These are phyloP conservation scores for Tylopilus sp. DNA, from an alignment of 768 basidiomycete genomes.

Conservation along the genomic window DNA sequence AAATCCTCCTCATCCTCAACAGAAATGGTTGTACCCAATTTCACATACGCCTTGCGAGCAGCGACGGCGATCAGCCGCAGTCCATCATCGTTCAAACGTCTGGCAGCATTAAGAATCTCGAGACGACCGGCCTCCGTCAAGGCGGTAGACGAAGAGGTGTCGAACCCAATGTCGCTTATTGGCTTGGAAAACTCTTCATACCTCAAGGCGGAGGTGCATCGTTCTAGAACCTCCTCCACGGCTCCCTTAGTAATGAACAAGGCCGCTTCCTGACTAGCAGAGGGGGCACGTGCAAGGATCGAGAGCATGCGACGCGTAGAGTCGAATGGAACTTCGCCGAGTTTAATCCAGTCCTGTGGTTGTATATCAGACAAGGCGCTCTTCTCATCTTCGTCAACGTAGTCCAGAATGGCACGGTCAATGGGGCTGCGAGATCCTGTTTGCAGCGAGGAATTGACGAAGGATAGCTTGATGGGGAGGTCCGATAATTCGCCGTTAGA, in stretches of 20 bases:
- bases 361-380: slow-evolving; percentile 2
- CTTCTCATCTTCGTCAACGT: slow-evolving; percentile 15
- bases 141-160: slow-evolving; percentile 10
- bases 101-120: slow-evolving; percentile 25
- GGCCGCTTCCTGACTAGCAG: slow-evolving; percentile 13
- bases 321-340: slow-evolving; percentile 35
- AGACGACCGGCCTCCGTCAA: slow-evolving; percentile 21
- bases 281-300: slow-evolving; percentile 29
- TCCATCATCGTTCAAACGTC: slow-evolving; percentile 29
- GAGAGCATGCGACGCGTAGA: slow-evolving; percentile 36
- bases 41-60: slow-evolving; percentile 19
- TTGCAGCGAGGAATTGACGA: slow-evolving; percentile 31
- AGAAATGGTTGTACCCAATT: slow-evolving; percentile 15
- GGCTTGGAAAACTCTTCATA: slow-evolving; percentile 15
- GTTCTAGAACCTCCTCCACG: slow-evolving; percentile 33
- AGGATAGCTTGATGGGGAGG: slow-evolving; percentile 28
- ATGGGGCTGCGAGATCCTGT: slow-evolving; percentile 37
- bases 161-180: slow-evolving; percentile 13
- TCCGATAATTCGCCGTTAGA: slow-evolving; percentile 19
- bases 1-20: slow-evolving; percentile 28
- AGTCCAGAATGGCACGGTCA: slow-evolving; percentile 33
- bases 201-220: slow-evolving; percentile 22
- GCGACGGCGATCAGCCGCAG: slow-evolving; percentile 30
- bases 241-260: slow-evolving; percentile 31
- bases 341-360: slow-evolving; percentile 26